These are phyloP conservation scores for Colletotrichum sp. DNA, from an alignment of 2,329 filamentous ascomycete genomes.

Conservation along the genomic window DNA sequence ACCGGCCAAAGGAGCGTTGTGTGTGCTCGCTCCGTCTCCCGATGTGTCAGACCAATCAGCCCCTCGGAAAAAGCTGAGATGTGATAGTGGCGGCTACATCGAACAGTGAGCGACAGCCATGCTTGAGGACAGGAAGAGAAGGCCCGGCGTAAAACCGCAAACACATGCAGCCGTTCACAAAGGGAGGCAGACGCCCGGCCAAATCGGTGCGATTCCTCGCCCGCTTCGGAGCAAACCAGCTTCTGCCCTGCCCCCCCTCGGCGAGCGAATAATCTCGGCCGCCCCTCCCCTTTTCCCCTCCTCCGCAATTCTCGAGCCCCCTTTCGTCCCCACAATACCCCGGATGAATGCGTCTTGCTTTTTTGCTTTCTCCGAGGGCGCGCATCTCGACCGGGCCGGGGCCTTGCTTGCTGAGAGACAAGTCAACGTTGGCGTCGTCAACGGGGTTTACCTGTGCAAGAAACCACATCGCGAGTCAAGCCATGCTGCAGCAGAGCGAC, in stretches of 20 bases:
- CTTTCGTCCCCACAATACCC: constrained; percentile 6
- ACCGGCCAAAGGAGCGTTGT: not conserved
- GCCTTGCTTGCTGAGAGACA: not conserved
- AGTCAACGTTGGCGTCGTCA: not conserved
- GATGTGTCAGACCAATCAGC: constrained; percentile 12
- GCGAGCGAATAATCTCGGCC: not conserved
- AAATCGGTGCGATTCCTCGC: constrained; percentile 21
- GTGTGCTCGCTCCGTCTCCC: not conserved
- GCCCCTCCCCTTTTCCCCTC: not conserved
- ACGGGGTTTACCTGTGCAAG: not conserved
- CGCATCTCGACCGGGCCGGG: not conserved
- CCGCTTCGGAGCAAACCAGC: not conserved
- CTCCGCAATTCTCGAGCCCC: constrained; percentile 4
- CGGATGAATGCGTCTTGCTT: not conserved
- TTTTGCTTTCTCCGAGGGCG: not conserved
- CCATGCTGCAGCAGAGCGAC: not conserved
- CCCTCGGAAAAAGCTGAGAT: not conserved
- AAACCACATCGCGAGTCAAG: not conserved
- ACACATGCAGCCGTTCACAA: not conserved
- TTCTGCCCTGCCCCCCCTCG: not conserved
- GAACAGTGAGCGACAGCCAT: not conserved
- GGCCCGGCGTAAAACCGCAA: not conserved
- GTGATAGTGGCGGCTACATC: not conserved
- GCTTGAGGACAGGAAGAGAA: not conserved
- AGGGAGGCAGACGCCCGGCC: not conserved